Percentiles rank a stretch among this genome's conserved stretches.
phyloP scores from a whole-genome alignment of 225 moss, liverwort and hornwort genomes.

The Physcomitrium patens region DNA sequence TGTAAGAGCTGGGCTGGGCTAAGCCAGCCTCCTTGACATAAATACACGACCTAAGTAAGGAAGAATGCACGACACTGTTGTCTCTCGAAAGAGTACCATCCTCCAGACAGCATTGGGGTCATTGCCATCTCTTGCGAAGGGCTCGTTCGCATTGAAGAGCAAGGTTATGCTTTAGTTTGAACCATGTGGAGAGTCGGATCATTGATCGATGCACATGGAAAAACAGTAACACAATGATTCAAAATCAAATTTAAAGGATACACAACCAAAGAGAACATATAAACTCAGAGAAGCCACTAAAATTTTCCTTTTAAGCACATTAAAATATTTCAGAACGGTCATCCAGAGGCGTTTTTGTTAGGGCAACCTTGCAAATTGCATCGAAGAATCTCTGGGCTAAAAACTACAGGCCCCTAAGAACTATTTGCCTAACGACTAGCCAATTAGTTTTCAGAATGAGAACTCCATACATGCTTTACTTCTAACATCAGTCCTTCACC shows the following conservation, averaged over 20 bases:
- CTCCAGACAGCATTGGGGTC: constrained; percentile 46
- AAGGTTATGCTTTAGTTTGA: constrained; percentile 45
- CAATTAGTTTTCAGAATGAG: not conserved
- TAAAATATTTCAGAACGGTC: constrained; percentile 31
- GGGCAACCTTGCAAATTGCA: constrained; percentile 44
- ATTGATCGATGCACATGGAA: constrained; percentile 55
- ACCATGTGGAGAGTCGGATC: constrained; percentile 60
- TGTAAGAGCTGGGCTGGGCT: constrained; percentile 55
- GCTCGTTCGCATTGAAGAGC: constrained; percentile 54
- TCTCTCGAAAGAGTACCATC: constrained; percentile 10
- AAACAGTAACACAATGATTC: not conserved
- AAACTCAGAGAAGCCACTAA: constrained; percentile 11
- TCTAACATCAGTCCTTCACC: constrained; percentile 12
- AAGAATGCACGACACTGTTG: constrained; percentile 37
- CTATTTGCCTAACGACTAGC: constrained; percentile 7
- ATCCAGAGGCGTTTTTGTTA: constrained; percentile 22
- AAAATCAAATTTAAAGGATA: constrained; percentile 6
- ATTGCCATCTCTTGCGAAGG: constrained; percentile 42
- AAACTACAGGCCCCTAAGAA: constrained; percentile 31
- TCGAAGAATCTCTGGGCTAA: constrained; percentile 46
- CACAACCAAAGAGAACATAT: not conserved
- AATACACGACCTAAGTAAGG: constrained; percentile 46
- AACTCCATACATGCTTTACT: constrained; percentile 18
- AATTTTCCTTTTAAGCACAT: constrained; percentile 36
- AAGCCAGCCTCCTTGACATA: constrained; percentile 20